Evolutionary conservation across 148 eudicot species (phyloP).

Genomic region (Suaeda aralocaspica): DNA sequence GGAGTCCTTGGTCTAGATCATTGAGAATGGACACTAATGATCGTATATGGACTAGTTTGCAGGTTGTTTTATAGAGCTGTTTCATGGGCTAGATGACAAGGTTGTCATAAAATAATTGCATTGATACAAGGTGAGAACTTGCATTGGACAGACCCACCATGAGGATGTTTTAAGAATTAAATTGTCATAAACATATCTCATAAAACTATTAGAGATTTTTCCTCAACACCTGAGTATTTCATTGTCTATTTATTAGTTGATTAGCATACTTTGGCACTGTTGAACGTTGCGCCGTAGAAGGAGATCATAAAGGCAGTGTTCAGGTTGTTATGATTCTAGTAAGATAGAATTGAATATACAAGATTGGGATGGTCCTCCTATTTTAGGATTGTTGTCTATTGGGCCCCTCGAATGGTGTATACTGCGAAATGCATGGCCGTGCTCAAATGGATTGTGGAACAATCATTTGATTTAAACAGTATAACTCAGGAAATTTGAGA

Average conservation of each 20-base stretch:
- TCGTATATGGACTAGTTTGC: too few relatives aligned
- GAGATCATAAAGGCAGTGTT: neutral
- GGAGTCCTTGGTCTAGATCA: too few relatives aligned
- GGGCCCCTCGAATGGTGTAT: neutral
- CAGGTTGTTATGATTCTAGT: neutral
- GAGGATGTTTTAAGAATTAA: neutral
- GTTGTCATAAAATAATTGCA: too few relatives aligned
- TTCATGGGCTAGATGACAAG: too few relatives aligned
- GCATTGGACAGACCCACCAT: too few relatives aligned
- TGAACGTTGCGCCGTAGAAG: neutral
- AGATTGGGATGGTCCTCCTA: neutral
- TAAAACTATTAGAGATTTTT: neutral
- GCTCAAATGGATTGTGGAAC: too few relatives aligned
- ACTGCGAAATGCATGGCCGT: too few relatives aligned
- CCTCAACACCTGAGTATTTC: too few relatives aligned
- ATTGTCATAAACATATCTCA: neutral
- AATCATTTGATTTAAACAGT: neutral
- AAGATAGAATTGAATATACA: neutral
- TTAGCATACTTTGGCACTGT: neutral
- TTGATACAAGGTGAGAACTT: too few relatives aligned
- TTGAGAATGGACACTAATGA: too few relatives aligned
- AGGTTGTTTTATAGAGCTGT: too few relatives aligned
- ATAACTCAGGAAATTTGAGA: neutral
- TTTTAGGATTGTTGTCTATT: neutral
- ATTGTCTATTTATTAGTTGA: too few relatives aligned